Percentiles rank a stretch among this genome's conserved stretches.
phyloP scores from a whole-genome alignment of 2,329 filamentous ascomycete genomes.

The Lachnellula occidentalis region DNA sequence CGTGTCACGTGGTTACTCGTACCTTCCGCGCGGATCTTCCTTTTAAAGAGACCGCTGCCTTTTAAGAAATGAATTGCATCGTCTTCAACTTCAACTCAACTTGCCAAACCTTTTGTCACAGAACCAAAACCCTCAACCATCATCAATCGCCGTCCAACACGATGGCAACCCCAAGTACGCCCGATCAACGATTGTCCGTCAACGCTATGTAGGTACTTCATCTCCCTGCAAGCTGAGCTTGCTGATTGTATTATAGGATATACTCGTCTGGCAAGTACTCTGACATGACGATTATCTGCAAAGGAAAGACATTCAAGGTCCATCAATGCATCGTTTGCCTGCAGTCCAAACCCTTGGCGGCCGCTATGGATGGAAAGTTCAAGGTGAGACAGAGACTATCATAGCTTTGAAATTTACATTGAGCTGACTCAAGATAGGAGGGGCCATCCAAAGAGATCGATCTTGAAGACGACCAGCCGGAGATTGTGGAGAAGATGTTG shows the following conservation, averaged over 20 bases:
- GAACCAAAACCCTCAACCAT: background rate
- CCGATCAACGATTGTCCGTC: too few species aligned
- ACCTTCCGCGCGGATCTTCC: too few species aligned
- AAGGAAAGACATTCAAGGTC: slow-evolving; percentile 14
- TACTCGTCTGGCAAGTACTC: slow-evolving; percentile 12
- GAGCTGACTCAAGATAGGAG: slow-evolving; percentile 6
- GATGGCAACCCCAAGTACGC: background rate
- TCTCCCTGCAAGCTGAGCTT: background rate
- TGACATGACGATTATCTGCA: slow-evolving; percentile 17
- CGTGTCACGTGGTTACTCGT: too few species aligned
- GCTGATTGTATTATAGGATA: background rate
- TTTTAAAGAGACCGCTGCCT: too few species aligned
- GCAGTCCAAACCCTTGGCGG: slow-evolving; percentile 16
- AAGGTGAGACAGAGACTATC: slow-evolving; percentile 2
- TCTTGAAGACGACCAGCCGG: slow-evolving; percentile 9
- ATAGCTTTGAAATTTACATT: background rate
- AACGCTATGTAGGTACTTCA: background rate
- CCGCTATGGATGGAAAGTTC: slow-evolving; percentile 12
- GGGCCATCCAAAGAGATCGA: slow-evolving; percentile 1
- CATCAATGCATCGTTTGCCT: slow-evolving; percentile 19
- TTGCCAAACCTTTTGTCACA: background rate
- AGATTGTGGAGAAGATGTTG: slow-evolving; percentile 8
- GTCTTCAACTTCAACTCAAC: background rate
- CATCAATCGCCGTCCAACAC: background rate
- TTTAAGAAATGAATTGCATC: too few species aligned